Percentiles rank a stretch among this genome's conserved stretches.
These are phyloP conservation scores for Salix caprea DNA, from an alignment of 345 rosid genomes.

Conservation along the genomic window DNA sequence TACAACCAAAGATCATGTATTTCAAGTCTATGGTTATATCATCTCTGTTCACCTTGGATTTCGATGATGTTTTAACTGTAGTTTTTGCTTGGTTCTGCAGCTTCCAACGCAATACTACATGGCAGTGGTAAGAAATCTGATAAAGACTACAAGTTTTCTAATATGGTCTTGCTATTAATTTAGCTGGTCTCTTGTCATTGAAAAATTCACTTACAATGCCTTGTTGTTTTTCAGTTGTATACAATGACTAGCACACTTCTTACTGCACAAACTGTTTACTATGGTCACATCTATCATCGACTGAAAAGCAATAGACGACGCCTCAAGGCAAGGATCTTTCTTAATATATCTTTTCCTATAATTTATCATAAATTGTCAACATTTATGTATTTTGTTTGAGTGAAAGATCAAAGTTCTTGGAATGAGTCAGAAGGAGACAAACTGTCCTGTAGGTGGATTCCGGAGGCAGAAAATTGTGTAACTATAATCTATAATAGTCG, in stretches of 20 bases:
- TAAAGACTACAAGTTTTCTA: not conserved
- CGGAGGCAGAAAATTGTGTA: not conserved
- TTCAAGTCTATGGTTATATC: not conserved
- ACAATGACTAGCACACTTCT: constrained; percentile 54
- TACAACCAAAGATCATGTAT: not conserved
- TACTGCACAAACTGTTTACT: constrained; percentile 56
- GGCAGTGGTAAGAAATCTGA: constrained; percentile 53
- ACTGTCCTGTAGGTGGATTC: not conserved
- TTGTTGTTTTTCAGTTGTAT: constrained; percentile 48
- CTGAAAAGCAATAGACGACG: constrained; percentile 27
- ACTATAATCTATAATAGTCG: not conserved
- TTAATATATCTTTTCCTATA: too few relatives aligned
- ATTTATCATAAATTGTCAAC: not conserved
- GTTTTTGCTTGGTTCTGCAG: constrained; percentile 44
- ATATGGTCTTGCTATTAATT: not conserved
- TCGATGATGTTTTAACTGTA: constrained; percentile 12
- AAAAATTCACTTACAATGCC: not conserved
- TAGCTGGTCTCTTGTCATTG: not conserved
- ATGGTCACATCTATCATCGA: constrained; percentile 55
- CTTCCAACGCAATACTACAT: constrained; percentile 82
- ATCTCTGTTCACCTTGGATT: not conserved
- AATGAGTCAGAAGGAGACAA: not conserved
- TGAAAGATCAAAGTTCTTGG: not conserved
- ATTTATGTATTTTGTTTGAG: not conserved
- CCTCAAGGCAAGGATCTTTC: constrained; percentile 34